These are phyloP conservation scores for Tricholoma saponaceum DNA, from an alignment of 768 basidiomycete genomes.

Conservation along the genomic window DNA sequence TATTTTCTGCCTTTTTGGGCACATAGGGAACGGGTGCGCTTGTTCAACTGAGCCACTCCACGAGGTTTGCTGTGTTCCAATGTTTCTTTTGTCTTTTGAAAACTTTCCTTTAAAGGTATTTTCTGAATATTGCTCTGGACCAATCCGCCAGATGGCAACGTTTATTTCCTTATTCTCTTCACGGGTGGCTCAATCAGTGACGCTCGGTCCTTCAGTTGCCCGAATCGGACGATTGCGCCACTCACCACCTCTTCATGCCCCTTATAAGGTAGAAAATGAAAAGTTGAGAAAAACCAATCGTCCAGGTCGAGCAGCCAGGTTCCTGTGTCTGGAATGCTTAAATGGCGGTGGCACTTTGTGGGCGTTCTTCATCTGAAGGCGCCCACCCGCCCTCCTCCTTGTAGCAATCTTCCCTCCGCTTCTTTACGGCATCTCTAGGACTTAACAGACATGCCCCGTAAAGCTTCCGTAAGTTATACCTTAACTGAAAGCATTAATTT, in stretches of 20 bases:
- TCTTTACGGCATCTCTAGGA: background rate
- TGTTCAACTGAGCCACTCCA: conserved; percentile 5
- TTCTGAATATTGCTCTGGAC: conserved; percentile 4
- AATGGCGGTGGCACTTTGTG: conserved; percentile 2
- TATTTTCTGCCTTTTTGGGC: background rate
- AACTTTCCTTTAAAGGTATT: conserved; percentile 12
- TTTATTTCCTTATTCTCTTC: conserved; percentile 15
- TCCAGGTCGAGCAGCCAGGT: background rate
- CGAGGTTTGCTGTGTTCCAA: background rate
- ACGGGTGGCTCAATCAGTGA: conserved; percentile 7
- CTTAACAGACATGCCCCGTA: background rate
- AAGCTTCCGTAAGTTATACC: conserved; percentile 5
- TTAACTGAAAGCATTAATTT: background rate
- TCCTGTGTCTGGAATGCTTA: conserved; percentile 7
- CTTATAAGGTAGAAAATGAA: conserved; percentile 10
- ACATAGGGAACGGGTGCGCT: no score
- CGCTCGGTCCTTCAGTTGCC: conserved; percentile 15
- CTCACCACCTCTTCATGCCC: conserved; percentile 7
- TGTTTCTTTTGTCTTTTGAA: conserved; percentile 1
- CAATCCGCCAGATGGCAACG: conserved; percentile 4
- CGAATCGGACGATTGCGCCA: conserved; percentile 14
- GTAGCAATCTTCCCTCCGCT: background rate
- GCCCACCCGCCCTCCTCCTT: conserved; percentile 4
- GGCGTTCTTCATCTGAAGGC: conserved; percentile 1
- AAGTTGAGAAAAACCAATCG: conserved; percentile 18